Percentiles rank a stretch among this genome's conserved stretches.
These are phyloP conservation scores for Dryadomyces quercus-mongolicae DNA, from an alignment of 2,329 filamentous ascomycete genomes.

Conservation along the genomic window DNA sequence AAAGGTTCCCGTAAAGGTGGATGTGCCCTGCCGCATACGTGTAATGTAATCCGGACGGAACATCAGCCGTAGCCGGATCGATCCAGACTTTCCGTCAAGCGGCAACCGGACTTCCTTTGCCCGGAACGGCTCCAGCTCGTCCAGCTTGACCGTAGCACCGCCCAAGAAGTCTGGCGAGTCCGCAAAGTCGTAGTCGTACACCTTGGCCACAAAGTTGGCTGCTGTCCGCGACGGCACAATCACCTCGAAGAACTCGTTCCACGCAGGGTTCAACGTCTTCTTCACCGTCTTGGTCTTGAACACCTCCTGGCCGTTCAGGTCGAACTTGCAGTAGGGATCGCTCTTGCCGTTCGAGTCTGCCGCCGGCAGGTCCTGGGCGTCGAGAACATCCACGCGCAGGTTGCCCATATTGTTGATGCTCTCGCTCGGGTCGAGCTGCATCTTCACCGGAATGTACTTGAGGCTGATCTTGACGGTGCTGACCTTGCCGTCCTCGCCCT, in stretches of 20 bases:
- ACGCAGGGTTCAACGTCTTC: slow-evolving; percentile 87
- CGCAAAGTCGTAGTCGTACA: slow-evolving; percentile 95
- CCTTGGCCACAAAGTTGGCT: slow-evolving; percentile 68
- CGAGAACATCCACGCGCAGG: slow-evolving; percentile 83
- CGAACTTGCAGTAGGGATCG: slow-evolving; percentile 93
- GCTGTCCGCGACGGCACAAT: slow-evolving; percentile 72
- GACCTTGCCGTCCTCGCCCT: slow-evolving; percentile 60
- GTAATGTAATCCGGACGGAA: slow-evolving; percentile 92
- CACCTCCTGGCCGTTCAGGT: slow-evolving; percentile 76
- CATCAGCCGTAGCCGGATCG: slow-evolving; percentile 68
- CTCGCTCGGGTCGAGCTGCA: slow-evolving; percentile 86
- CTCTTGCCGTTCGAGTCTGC: slow-evolving; percentile 95
- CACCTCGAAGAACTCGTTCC: slow-evolving; percentile 94
- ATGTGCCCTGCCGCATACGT: slow-evolving; percentile 75
- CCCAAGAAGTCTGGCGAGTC: slow-evolving; percentile 91
- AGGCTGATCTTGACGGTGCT: slow-evolving; percentile 82
- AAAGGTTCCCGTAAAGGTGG: slow-evolving; percentile 88
- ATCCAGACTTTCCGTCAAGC: slow-evolving; percentile 83
- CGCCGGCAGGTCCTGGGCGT: slow-evolving; percentile 76
- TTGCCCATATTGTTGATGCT: slow-evolving; percentile 99
- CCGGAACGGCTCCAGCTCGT: slow-evolving; percentile 73
- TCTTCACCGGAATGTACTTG: slow-evolving; percentile 88
- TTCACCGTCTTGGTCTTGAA: slow-evolving; percentile 95
- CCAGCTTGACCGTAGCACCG: slow-evolving; percentile 60
- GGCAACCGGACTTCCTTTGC: slow-evolving; percentile 61